Evolutionary conservation across 2,329 filamentous ascomycete species (phyloP).

Genomic region (Diaporthe australafricana): DNA sequence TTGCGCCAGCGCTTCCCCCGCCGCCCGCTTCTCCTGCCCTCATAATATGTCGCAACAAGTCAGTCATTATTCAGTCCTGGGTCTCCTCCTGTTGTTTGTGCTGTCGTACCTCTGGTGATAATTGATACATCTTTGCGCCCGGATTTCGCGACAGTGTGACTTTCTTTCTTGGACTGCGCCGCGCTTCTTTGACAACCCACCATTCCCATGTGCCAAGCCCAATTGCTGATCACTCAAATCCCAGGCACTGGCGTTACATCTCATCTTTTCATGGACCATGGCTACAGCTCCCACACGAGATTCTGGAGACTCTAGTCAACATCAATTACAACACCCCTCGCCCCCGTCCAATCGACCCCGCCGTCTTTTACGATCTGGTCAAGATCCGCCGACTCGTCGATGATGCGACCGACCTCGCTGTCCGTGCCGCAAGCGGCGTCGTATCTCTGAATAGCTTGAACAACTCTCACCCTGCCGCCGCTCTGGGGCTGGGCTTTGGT

Average conservation of each 20-base stretch:
- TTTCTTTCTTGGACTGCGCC: conserved; percentile 29
- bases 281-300: conserved; percentile 82
- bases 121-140: neutral
- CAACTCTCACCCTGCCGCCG: conserved; percentile 60
- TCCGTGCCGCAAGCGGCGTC: conserved; percentile 80
- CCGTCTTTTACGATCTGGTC: conserved; percentile 84
- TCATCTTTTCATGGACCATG: conserved; percentile 86
- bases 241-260: conserved; percentile 86
- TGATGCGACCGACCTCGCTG: conserved; percentile 81
- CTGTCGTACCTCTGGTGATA: neutral
- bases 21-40: conserved; percentile 60
- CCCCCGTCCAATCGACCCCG: conserved; percentile 82
- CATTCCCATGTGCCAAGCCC: neutral
- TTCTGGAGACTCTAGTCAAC: conserved; percentile 82
- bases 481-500: conserved; percentile 66
- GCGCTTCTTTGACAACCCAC: conserved; percentile 11
- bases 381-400: conserved; percentile 86
- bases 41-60: conserved; percentile 77
- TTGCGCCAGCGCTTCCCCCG: conserved; percentile 37
- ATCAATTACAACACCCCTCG: conserved; percentile 82
- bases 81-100: neutral
- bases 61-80: conserved; percentile 48
- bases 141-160: neutral
- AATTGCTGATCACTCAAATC: conserved; percentile 19
- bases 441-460: conserved; percentile 70